phyloP scores from a whole-genome alignment of 2,329 filamentous ascomycete genomes.

The Sclerotinia sclerotiorum region DNA sequence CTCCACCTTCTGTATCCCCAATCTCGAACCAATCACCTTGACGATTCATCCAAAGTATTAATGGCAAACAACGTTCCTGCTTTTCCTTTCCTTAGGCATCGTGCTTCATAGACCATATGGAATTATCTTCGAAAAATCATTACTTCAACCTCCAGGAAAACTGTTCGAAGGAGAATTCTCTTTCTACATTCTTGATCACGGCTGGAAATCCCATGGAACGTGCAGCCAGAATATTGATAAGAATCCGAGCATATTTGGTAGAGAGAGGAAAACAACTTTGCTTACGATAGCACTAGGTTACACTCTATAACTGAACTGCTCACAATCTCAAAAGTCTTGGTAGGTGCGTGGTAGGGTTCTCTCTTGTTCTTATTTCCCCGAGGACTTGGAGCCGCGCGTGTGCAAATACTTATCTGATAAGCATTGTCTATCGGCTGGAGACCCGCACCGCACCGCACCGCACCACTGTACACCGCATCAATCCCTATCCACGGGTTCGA shows the following conservation, averaged over 20 bases:
- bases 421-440: slow-evolving; percentile 3
- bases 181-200: not conserved
- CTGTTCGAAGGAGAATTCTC: not conserved
- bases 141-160: not conserved
- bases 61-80: slow-evolving; percentile 1
- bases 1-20: not conserved
- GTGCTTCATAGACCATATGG: not conserved
- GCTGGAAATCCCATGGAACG: not conserved
- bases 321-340: not conserved
- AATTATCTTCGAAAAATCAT: not conserved
- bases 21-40: not conserved
- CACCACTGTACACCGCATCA: slow-evolving; percentile 9
- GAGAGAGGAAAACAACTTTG: not conserved
- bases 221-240: not conserved
- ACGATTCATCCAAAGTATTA: not conserved
- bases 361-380: not conserved
- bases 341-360: not conserved
- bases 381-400: not conserved
- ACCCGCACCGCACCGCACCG: not conserved
- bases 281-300: not conserved
- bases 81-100: not conserved
- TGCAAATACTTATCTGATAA: slow-evolving; percentile 11
- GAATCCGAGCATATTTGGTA: not conserved
- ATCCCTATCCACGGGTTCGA: not conserved
- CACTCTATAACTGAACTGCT: not conserved